A percentile compares a stretch with the other conserved stretches of the same genome.
Conservation (phyloP, 2,329 filamentous ascomycete genomes). For the Conoideocrella luteorostrata region DNA sequence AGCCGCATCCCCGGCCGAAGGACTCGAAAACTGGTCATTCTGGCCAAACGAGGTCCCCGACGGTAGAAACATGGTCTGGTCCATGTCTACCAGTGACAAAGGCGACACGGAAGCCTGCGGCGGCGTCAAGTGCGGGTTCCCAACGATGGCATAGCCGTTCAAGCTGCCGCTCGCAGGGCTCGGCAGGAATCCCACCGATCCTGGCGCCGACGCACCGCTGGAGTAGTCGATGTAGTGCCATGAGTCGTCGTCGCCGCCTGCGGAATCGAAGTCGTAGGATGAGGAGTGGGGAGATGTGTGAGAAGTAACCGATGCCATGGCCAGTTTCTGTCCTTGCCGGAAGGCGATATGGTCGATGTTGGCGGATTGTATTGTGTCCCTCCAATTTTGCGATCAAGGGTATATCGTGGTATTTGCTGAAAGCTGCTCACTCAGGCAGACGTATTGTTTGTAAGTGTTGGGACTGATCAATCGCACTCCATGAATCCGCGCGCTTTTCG, state of each 20-base stretch:
- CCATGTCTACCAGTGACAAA: constrained; percentile 31
- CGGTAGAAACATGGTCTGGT: constrained; percentile 27
- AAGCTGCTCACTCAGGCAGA: too few relatives aligned
- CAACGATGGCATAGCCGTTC: constrained; percentile 42
- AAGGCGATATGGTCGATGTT: too few relatives aligned
- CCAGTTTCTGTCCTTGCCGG: background rate
- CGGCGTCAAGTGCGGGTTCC: constrained; percentile 20
- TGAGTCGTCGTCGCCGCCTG: constrained; percentile 37
- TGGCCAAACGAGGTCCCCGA: constrained; percentile 25
- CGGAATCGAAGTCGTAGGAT: constrained; percentile 33
- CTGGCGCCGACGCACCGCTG: constrained; percentile 26
- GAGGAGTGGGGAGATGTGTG: constrained; percentile 32
- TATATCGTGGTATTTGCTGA: too few relatives aligned
- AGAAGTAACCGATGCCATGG: constrained; percentile 33
- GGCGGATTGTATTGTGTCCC: too few relatives aligned
- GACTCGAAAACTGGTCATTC: constrained; percentile 24
- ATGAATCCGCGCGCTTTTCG: too few relatives aligned
- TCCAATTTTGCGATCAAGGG: too few relatives aligned
- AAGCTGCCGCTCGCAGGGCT: constrained; percentile 47
- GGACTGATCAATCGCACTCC: too few relatives aligned
- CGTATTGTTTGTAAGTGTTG: too few relatives aligned
- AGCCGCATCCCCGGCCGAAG: constrained; percentile 8
- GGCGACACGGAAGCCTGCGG: constrained; percentile 34
- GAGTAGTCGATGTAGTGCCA: constrained; percentile 38
- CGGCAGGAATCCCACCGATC: constrained; percentile 38